These are phyloP conservation scores for Clavispora phyllophila DNA, from an alignment of 805 yeast species.

Conservation along the genomic window DNA sequence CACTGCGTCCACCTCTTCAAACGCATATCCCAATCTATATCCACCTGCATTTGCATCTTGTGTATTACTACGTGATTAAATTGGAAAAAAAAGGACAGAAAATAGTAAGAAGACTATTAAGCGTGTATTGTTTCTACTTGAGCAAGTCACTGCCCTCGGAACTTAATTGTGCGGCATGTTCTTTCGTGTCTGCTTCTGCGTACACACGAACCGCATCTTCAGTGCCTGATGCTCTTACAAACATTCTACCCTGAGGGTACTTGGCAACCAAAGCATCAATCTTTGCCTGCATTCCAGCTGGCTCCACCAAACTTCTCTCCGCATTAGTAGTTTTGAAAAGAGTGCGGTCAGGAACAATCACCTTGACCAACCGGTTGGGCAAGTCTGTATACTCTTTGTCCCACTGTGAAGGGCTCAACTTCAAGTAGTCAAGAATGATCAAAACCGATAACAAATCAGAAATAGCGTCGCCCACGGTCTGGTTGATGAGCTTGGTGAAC, in stretches of 20 bases:
- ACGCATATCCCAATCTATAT: too few species aligned
- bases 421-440: slow-evolving; percentile 52
- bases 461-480: slow-evolving; percentile 97
- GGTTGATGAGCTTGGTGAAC: slow-evolving; percentile 76
- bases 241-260: slow-evolving; percentile 66
- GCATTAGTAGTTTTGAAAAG: slow-evolving; percentile 83
- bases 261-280: slow-evolving; percentile 63
- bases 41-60: neutral
- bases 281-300: slow-evolving; percentile 67
- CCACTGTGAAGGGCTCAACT: slow-evolving; percentile 68
- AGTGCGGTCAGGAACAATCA: slow-evolving; percentile 75
- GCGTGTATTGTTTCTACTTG: slow-evolving; percentile 7
- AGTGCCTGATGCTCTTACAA: slow-evolving; percentile 96
- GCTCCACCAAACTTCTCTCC: slow-evolving; percentile 74
- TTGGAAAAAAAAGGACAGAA: too few species aligned
- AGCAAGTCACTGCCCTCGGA: slow-evolving; percentile 25
- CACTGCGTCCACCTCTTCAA: too few species aligned
- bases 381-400: slow-evolving; percentile 70
- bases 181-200: slow-evolving; percentile 67
- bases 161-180: slow-evolving; percentile 26
- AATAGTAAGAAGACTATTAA: too few species aligned
- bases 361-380: slow-evolving; percentile 82
- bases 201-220: slow-evolving; percentile 96
- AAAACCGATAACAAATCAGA: slow-evolving; percentile 83
- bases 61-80: too few species aligned